Evolutionary conservation across 768 basidiomycete genomes (phyloP).

Genomic region (Crassisporium funariophilum): DNA sequence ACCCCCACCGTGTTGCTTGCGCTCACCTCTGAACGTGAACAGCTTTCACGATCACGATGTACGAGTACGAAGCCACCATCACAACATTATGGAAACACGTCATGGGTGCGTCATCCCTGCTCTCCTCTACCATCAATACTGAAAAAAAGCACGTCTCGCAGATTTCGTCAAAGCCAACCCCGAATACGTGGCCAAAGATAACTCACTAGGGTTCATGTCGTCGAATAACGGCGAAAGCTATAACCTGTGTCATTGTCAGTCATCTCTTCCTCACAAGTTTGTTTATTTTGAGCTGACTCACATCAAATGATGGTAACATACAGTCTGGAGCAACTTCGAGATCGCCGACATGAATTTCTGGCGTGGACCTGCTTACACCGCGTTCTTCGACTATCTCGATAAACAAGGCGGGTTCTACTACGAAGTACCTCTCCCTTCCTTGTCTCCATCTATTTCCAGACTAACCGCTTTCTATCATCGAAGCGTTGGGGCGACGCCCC

Average conservation of each 20-base stretch:
- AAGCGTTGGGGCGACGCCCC: slow-evolving; percentile 61
- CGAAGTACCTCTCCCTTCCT: slow-evolving; percentile 46
- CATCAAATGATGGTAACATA: background rate
- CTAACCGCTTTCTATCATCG: slow-evolving; percentile 18
- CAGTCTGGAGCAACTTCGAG: slow-evolving; percentile 71
- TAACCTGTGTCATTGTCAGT: slow-evolving; percentile 73
- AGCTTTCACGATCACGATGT: slow-evolving; percentile 74
- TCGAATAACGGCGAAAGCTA: slow-evolving; percentile 56
- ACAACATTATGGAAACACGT: slow-evolving; percentile 73
- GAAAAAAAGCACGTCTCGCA: slow-evolving; percentile 19
- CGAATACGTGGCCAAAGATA: slow-evolving; percentile 57
- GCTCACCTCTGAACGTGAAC: background rate
- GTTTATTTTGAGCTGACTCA: background rate
- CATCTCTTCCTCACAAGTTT: slow-evolving; percentile 10
- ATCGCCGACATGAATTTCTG: slow-evolving; percentile 69
- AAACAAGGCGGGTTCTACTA: slow-evolving; percentile 67
- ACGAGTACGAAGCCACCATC: slow-evolving; percentile 76
- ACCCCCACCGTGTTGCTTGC: background rate
- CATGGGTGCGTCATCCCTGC: slow-evolving; percentile 45
- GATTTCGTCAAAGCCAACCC: slow-evolving; percentile 59
- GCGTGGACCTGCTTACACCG: slow-evolving; percentile 62
- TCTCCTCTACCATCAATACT: slow-evolving; percentile 8
- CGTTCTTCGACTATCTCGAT: slow-evolving; percentile 69
- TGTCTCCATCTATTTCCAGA: slow-evolving; percentile 21
- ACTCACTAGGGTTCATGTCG: slow-evolving; percentile 60